Conservation (phyloP, 345 rosid species). For the Eucalyptus curtisii region DNA sequence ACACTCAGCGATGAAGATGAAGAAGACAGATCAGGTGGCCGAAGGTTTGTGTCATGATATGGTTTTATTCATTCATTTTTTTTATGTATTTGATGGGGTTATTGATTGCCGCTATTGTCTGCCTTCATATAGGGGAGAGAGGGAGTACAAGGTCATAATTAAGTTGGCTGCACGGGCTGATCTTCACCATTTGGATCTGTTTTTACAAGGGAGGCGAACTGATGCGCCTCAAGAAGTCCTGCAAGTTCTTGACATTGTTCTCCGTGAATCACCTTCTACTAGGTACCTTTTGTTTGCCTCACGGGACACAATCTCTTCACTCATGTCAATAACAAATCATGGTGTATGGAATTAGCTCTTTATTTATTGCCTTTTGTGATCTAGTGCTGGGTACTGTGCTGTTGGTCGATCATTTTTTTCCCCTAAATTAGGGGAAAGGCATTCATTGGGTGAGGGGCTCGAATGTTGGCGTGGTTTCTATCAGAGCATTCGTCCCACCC, state of each 20-base stretch:
- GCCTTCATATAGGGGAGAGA: constrained; percentile 43
- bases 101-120: not conserved
- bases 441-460: constrained; percentile 79
- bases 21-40: constrained; percentile 43
- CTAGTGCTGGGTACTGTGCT: constrained; percentile 52
- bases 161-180: constrained; percentile 91
- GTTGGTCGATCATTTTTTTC: constrained; percentile 92
- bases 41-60: constrained; percentile 25
- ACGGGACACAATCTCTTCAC: not conserved
- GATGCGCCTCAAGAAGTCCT: constrained; percentile 99
- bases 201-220: constrained; percentile 78
- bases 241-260: constrained; percentile 95
- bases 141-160: constrained; percentile 62
- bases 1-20: constrained; percentile 75
- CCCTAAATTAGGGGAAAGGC: constrained; percentile 74
- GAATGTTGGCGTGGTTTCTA: constrained; percentile 99
- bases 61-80: not conserved
- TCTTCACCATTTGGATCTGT: constrained; percentile 73
- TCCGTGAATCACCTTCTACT: constrained; percentile 82
- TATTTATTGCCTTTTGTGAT: not conserved
- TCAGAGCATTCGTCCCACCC: constrained; percentile 96
- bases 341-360: not conserved
- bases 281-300: constrained; percentile 19
- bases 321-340: not conserved
- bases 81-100: not conserved